Evolutionary conservation across 352 stramenopile genomes (phyloP).

Genomic region (Albugo candida): DNA sequence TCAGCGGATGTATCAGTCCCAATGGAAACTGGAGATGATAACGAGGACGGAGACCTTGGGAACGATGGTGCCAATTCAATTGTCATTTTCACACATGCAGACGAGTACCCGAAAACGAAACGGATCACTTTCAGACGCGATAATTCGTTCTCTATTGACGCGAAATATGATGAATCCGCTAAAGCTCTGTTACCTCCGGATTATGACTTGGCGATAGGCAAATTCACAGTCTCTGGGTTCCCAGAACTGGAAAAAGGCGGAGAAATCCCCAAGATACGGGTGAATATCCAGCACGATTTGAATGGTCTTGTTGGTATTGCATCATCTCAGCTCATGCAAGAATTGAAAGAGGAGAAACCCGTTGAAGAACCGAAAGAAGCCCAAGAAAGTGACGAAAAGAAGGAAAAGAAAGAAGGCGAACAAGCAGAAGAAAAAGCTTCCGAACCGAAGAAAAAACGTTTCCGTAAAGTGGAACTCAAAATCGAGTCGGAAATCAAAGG

Average conservation of each 20-base stretch:
- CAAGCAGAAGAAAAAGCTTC: slow-evolving; percentile 45
- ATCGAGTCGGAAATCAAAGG: slow-evolving; percentile 41
- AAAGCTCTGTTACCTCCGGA: slow-evolving; percentile 37
- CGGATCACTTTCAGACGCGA: slow-evolving; percentile 89
- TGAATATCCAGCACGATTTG: slow-evolving; percentile 96
- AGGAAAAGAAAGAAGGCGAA: slow-evolving; percentile 21
- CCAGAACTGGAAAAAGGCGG: slow-evolving; percentile 37
- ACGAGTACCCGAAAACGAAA: slow-evolving; percentile 95
- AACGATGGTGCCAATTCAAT: slow-evolving; percentile 79
- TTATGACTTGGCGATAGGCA: slow-evolving; percentile 70
- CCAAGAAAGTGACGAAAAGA: background rate
- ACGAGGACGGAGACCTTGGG: slow-evolving; percentile 71
- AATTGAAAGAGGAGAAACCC: slow-evolving; percentile 79
- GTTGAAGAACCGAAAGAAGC: slow-evolving; percentile 23
- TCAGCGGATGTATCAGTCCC: slow-evolving; percentile 20
- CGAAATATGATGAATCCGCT: slow-evolving; percentile 75
- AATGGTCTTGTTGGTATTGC: slow-evolving; percentile 90
- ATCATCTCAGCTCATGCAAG: slow-evolving; percentile 94
- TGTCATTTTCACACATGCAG: slow-evolving; percentile 89
- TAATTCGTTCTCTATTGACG: slow-evolving; percentile 85
- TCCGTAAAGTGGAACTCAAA: slow-evolving; percentile 78
- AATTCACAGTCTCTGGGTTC: slow-evolving; percentile 86
- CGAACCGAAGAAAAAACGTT: slow-evolving; percentile 90
- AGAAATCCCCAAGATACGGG: slow-evolving; percentile 83
- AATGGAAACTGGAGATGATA: slow-evolving; percentile 44